phyloP scores from a whole-genome alignment of 2,329 filamentous ascomycete species.

The Acrocalymma vagum region DNA sequence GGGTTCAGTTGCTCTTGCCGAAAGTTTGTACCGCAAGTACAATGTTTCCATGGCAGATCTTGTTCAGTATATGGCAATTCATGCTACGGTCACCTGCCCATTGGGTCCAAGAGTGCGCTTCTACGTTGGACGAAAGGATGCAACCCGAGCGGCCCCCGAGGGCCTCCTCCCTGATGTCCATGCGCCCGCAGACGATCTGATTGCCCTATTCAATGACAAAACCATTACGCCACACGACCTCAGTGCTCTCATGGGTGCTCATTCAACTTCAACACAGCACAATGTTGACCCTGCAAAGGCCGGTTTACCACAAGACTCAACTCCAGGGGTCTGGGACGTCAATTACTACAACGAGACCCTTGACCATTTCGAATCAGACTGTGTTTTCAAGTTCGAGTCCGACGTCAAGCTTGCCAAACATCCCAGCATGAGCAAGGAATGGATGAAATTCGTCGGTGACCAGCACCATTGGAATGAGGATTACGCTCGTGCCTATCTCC shows the following conservation, averaged over 20 bases:
- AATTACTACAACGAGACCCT: constrained; percentile 32
- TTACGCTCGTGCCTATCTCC: constrained; percentile 60
- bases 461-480: constrained; percentile 45
- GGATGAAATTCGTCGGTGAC: constrained; percentile 18
- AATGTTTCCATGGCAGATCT: constrained; percentile 61
- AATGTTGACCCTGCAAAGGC: constrained; percentile 31
- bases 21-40: constrained; percentile 48
- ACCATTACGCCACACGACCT: constrained; percentile 59
- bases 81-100: constrained; percentile 58
- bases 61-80: constrained; percentile 35
- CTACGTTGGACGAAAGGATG: constrained; percentile 57
- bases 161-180: constrained; percentile 55
- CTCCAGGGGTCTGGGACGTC: constrained; percentile 49
- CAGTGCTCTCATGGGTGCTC: constrained; percentile 62
- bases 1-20: constrained; percentile 47
- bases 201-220: constrained; percentile 58
- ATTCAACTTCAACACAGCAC: constrained; percentile 52
- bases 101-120: constrained; percentile 59
- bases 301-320: constrained; percentile 55
- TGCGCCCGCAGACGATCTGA: constrained; percentile 46
- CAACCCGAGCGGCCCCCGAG: constrained; percentile 45
- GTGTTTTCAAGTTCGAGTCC: constrained; percentile 39
- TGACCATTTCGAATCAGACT: constrained; percentile 21
- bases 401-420: constrained; percentile 38
- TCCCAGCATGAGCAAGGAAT: constrained; percentile 28